Evolutionary conservation across 192 early-diverging fungal species (phyloP), one percentile per base, ranked within the genome.

Genomic region (Coemansia sp.): DNA sequence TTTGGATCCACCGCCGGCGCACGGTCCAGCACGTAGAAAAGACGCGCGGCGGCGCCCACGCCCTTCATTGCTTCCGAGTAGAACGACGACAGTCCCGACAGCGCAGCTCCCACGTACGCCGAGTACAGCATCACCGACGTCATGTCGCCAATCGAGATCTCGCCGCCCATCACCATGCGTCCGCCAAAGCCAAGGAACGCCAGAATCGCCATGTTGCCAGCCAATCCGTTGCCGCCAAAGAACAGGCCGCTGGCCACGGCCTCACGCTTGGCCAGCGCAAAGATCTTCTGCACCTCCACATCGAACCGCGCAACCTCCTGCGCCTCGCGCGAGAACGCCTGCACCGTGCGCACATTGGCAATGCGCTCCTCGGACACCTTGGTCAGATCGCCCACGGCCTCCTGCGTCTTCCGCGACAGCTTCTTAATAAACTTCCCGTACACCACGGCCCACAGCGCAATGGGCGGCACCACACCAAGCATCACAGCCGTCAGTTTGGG

Each of bases 31-130:
- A 89, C 49, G 39, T 87, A 82, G 72, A 90, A 88, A 19, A 90
- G 65, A 12, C 89, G 87, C 41, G 78, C 71, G 3, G 80, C 84
- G 21, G 89, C 89, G 51, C 87, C 89, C 32, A 88, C 74, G 55
- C 86, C 89, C 73, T 90, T 90, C 85, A 88, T 88, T n/a, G 86
- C 84, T 62, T 90, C 89, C n/a, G 87, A 87, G 76, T 87, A 90
- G 58, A 87, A 90, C 40, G 85, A 86, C 26, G 88, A 85, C 39
- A 90, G 76, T 0, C 84, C 84, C 36, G 76, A 73, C 8, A 90
- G 69, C 13, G 86, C 73, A 18, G 78, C 66, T 65, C 89, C 89
- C 32, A 87, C 87, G 67, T 90, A 90, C 2, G 85, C 88, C 16
- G 89, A 89, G 72, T 89, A 88, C 55, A 89, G 59, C 79, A 90